Evolutionary conservation across 192 early-diverging fungal species (phyloP).

Genomic region (Podochytrium sp.): DNA sequence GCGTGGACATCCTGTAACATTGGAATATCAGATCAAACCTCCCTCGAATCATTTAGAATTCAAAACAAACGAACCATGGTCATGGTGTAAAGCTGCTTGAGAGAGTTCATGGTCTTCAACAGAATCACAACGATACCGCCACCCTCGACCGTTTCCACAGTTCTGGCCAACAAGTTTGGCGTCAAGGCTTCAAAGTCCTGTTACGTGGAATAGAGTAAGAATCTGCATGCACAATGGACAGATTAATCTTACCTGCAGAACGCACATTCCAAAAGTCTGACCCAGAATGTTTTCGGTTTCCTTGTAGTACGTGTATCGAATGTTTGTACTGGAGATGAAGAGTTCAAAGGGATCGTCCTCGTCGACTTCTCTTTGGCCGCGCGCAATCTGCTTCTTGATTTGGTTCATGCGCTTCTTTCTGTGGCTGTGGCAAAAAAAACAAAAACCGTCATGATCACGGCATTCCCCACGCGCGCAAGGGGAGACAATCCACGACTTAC

Average conservation of each 20-base stretch:
- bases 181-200: constrained; percentile 98
- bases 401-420: constrained; percentile 96
- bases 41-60: not conserved
- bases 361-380: constrained; percentile 89
- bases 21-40: not conserved
- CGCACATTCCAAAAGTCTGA: constrained; percentile 98
- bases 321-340: constrained; percentile 92
- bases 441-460: not conserved
- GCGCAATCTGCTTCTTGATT: constrained; percentile 92
- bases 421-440: constrained; percentile 75
- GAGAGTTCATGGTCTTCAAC: constrained; percentile 91
- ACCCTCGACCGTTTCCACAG: constrained; percentile 98
- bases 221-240: constrained; percentile 15
- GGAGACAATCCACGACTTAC: not conserved
- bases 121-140: constrained; percentile 93
- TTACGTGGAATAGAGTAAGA: not conserved
- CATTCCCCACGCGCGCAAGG: not conserved
- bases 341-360: constrained; percentile 98
- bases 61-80: constrained; percentile 75
- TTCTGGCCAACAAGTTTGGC: constrained; percentile 93
- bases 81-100: constrained; percentile 97
- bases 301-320: constrained; percentile 99
- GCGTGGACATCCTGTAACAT: constrained; percentile 84
- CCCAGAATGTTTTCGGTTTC: constrained; percentile 98
- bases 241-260: constrained; percentile 54